A percentile compares a stretch with the other conserved stretches of the same genome.
Evolutionary conservation across 164 flowering plant genomes (phyloP).

Genomic region (Paratinospora sagittata): DNA sequence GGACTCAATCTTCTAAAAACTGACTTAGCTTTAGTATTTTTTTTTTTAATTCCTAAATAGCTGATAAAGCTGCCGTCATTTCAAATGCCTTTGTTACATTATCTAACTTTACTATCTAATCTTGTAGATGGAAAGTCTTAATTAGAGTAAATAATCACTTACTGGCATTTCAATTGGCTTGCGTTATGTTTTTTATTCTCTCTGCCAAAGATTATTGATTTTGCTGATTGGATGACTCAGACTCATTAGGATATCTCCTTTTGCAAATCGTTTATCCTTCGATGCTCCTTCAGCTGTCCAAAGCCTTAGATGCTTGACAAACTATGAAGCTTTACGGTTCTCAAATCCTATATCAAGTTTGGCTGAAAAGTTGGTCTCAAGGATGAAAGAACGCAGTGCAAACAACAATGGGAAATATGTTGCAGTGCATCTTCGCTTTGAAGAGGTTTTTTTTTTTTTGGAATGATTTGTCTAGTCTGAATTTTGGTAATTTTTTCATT

Average conservation of each 20-base stretch:
- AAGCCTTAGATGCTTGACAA: conserved; percentile 89
- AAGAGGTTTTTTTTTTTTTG: conserved; percentile 53
- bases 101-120: neutral
- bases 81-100: neutral
- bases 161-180: neutral
- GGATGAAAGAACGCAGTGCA: conserved; percentile 77
- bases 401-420: conserved; percentile 69
- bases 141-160: neutral
- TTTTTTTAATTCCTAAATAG: neutral
- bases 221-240: conserved; percentile 27
- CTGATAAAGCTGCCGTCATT: neutral
- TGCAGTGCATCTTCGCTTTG: conserved; percentile 96
- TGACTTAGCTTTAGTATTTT: neutral
- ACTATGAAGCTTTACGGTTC: conserved; percentile 82
- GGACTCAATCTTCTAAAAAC: neutral
- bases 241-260: conserved; percentile 91
- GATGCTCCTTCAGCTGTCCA: conserved; percentile 91
- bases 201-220: neutral
- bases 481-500: neutral
- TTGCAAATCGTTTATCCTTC: conserved; percentile 87
- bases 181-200: neutral
- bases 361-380: conserved; percentile 61
- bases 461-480: neutral
- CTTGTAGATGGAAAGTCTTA: neutral
- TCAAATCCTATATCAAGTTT: conserved; percentile 55